A percentile compares a stretch with the other conserved stretches of the same genome.
Evolutionary conservation across 768 basidiomycete genomes (phyloP).

Genomic region (Pleurotus tuber-regium): DNA sequence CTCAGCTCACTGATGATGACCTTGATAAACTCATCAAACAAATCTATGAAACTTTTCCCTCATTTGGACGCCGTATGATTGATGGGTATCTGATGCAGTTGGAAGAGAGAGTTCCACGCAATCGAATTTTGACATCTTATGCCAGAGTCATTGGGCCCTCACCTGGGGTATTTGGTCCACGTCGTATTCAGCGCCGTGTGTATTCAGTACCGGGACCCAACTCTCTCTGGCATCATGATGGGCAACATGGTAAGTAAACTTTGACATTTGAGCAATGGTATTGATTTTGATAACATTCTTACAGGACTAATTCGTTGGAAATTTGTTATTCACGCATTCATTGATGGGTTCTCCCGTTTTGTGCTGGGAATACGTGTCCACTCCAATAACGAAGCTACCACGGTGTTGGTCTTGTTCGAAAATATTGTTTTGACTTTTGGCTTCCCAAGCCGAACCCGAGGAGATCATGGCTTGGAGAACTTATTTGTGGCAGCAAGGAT

Average conservation of each 20-base stretch:
- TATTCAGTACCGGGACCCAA: conserved; percentile 26
- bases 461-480: conserved; percentile 30
- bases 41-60: conserved; percentile 23
- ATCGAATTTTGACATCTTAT: conserved; percentile 20
- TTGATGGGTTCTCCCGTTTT: conserved; percentile 39
- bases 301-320: conserved; percentile 31
- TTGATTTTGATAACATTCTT: neutral
- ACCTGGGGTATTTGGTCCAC: conserved; percentile 12
- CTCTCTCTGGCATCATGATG: conserved; percentile 31
- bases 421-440: conserved; percentile 21
- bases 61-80: conserved; percentile 23
- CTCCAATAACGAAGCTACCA: conserved; percentile 38
- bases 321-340: conserved; percentile 38
- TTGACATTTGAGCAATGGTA: neutral
- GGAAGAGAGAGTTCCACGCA: conserved; percentile 18
- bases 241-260: conserved; percentile 25
- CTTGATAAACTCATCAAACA: conserved; percentile 19
- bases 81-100: conserved; percentile 16
- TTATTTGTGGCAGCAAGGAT: conserved; percentile 27
- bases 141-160: conserved; percentile 19
- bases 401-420: conserved; percentile 35
- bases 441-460: conserved; percentile 28
- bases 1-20: conserved; percentile 18
- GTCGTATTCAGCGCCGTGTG: conserved; percentile 17
- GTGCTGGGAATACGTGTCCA: conserved; percentile 31